Evolutionary conservation across 805 yeast species (phyloP).

Genomic region (Ogataea chonburiensis): DNA sequence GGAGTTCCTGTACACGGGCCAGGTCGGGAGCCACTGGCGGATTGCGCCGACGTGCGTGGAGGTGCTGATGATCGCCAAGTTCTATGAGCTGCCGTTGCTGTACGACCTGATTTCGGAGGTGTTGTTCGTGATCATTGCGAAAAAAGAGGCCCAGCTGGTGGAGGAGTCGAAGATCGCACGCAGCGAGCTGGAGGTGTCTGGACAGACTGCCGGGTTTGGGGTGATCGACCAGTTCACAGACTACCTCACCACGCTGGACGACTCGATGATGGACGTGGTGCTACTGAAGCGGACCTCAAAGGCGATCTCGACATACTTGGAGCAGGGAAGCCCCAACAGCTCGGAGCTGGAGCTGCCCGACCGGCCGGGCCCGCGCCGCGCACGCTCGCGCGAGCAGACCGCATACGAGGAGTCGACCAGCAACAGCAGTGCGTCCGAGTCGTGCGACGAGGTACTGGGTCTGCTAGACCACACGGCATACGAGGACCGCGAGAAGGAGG

Average conservation of each 20-base stretch:
- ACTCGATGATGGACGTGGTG: constrained; percentile 59
- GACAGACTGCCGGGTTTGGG: constrained; percentile 21
- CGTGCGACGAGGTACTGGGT: constrained; percentile 17
- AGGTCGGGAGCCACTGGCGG: constrained; percentile 74
- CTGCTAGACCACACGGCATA: constrained; percentile 2
- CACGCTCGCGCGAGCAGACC: too few species aligned
- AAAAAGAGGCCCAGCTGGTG: constrained; percentile 56
- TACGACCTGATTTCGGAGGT: constrained; percentile 70
- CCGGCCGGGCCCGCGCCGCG: background rate
- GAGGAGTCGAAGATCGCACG: constrained; percentile 39
- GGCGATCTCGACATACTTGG: constrained; percentile 23
- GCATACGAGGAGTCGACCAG: background rate
- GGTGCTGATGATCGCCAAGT: constrained; percentile 57
- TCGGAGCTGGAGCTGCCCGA: constrained; percentile 4
- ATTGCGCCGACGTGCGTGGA: constrained; percentile 68
- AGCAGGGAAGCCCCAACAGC: constrained; percentile 5
- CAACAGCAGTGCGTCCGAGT: constrained; percentile 15
- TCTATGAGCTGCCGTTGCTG: constrained; percentile 66
- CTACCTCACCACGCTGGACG: constrained; percentile 59
- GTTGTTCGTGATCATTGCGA: constrained; percentile 65
- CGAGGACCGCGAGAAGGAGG: background rate
- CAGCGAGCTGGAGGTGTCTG: constrained; percentile 16
- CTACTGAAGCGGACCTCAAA: constrained; percentile 49
- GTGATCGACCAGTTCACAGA: constrained; percentile 50
- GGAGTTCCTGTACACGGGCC: constrained; percentile 78